Base-by-base conservation (phyloP, 2,329 filamentous ascomycete genomes). In the Lecanoromycetidae sp. region DNA sequence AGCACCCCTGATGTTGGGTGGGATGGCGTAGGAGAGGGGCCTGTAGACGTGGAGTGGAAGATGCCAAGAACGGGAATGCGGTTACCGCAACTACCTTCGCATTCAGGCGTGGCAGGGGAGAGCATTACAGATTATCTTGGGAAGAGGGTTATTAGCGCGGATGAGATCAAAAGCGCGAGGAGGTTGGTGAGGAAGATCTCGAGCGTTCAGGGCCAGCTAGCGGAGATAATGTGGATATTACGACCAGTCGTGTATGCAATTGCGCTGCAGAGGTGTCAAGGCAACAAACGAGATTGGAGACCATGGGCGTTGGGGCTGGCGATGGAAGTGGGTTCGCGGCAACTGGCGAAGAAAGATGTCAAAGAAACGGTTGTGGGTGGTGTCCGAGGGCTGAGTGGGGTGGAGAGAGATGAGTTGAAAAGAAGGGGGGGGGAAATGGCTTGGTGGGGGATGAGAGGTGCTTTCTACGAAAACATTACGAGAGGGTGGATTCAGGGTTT, bases 391-490 rank as follows among this genome's bases (percentile, higher is more conserved):
- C 60, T 91, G 26, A 94, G 90, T 20, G 79, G 83, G 7, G 71
- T 98, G 15, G 91, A 98, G 67, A 79, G 81, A 48, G 90, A 95
- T 56, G 90, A 96, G 68, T 79, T 93, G 72, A 80, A 74, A 60
- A 87, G 86, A 66, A 75, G 91, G 53, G 87, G 84, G 32, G 94
- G 87, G 87, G 80, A 79, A 2, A 82, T 95, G 71, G 84, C 80
- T 17, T 96, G 91, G 90, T 98, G 91, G 91, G 68, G 76, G 22
- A 91, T 98, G 86, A 79, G 90, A 51, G 90, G 91, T n/a, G 87
- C 88, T 2, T 94, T 94, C 57, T 98, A 98, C 65, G 86, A 96
- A 65, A 86, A 87, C 57, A 74, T 95, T 51, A 94, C 87, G 39
- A 77, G 74, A 74, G 77, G 65, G 7, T 75, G 75, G 68, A 68